These are phyloP conservation scores for Fusarium pilosicola DNA, from an alignment of 2,329 filamentous ascomycete species.

Conservation along the genomic window DNA sequence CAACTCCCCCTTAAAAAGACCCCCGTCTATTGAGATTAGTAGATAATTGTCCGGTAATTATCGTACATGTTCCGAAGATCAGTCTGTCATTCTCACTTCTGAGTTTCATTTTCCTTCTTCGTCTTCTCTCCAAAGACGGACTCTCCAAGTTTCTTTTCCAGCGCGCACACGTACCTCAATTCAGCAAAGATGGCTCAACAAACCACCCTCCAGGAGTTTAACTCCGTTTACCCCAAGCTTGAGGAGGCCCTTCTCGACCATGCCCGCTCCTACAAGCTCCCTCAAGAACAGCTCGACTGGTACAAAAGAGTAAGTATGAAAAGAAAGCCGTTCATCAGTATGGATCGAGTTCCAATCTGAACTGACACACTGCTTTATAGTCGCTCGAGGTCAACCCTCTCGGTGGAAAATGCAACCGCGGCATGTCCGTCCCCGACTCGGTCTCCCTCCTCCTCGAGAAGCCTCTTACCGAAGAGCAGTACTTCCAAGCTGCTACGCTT, in stretches of 20 bases:
- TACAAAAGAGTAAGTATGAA: conserved; percentile 74
- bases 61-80: conserved; percentile 32
- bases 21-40: not conserved
- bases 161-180: not conserved
- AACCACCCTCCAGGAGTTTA: conserved; percentile 85
- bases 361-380: conserved; percentile 52
- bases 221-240: conserved; percentile 87
- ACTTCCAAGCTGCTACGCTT: conserved; percentile 86
- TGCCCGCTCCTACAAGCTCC: conserved; percentile 84
- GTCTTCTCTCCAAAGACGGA: conserved; percentile 15
- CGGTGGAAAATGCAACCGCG: conserved; percentile 98
- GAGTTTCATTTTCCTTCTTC: conserved; percentile 4
- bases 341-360: not conserved
- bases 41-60: conserved; percentile 34
- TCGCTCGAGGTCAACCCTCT: conserved; percentile 82
- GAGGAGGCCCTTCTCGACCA: conserved; percentile 83
- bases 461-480: conserved; percentile 81
- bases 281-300: conserved; percentile 84
- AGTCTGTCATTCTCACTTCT: conserved; percentile 10
- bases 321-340: not conserved
- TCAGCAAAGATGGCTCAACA: conserved; percentile 68
- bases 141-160: not conserved
- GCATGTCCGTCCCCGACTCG: conserved; percentile 96
- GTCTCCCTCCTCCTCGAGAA: conserved; percentile 79
- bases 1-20: conserved; percentile 1